A percentile compares a stretch with the other conserved stretches of the same genome.
Conservation (phyloP, 1,139 yeast species). For the Kurtzmaniella quercitrusa region DNA sequence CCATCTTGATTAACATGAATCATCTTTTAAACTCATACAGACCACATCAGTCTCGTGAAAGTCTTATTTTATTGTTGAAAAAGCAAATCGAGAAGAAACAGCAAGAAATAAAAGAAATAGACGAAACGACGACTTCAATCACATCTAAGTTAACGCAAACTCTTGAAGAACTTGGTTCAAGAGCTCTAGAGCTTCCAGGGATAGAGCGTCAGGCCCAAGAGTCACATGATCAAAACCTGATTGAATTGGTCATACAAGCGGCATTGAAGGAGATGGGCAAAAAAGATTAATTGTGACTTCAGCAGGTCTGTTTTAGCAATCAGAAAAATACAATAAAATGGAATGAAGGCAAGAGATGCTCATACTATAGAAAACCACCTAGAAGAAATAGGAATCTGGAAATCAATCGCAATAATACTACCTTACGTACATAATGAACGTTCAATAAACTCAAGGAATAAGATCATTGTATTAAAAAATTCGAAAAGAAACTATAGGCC, state of each 20-base stretch:
- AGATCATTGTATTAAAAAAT: no score
- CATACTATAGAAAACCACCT: no score
- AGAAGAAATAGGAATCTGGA: no score
- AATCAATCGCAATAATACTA: no score
- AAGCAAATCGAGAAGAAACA: constrained; percentile 56
- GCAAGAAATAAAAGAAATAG: constrained; percentile 50
- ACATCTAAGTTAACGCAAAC: neutral
- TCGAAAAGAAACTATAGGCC: no score
- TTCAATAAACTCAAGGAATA: no score
- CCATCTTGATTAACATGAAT: constrained; percentile 77
- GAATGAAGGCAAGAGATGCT: no score
- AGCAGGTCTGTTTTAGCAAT: no score
- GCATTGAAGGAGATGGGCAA: neutral
- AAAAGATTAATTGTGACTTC: neutral
- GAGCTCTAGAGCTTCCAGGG: neutral
- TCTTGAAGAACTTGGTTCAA: neutral
- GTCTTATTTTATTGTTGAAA: constrained; percentile 65
- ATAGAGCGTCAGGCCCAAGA: neutral
- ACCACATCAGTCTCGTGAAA: constrained; percentile 86
- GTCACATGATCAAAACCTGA: neutral
- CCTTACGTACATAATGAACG: no score
- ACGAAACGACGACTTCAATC: constrained; percentile 28
- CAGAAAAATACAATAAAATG: neutral
- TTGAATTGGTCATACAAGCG: neutral
- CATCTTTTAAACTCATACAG: constrained; percentile 80